phyloP scores from a whole-genome alignment of 1,284 basidiomycete genomes.

The Puccinia coronata region DNA sequence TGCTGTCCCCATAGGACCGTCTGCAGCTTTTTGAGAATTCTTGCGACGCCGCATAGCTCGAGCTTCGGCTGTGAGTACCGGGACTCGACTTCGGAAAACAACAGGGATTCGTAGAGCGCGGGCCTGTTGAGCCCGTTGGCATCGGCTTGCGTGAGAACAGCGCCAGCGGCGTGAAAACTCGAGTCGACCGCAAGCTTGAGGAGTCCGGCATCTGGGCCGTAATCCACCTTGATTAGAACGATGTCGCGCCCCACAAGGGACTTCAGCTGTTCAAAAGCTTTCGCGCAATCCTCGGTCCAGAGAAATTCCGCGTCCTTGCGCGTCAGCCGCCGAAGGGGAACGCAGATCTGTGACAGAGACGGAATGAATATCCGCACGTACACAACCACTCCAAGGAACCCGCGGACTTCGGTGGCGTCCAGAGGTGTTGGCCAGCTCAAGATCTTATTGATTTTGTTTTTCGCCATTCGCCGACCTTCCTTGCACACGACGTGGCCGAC shows the following conservation, averaged over 20 bases:
- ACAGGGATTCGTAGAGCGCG: neutral
- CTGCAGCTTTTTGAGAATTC: conserved; percentile 17
- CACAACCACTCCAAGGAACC: conserved; percentile 13
- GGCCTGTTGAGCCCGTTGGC: neutral
- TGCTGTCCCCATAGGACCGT: conserved; percentile 8
- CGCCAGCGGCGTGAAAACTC: neutral
- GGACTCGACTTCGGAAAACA: neutral
- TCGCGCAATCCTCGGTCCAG: neutral
- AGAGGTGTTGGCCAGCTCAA: neutral
- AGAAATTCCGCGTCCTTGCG: neutral
- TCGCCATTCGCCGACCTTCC: neutral
- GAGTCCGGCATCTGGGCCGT: conserved; percentile 1
- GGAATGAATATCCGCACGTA: conserved; percentile 32
- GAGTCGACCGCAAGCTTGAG: conserved; percentile 13
- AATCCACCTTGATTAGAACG: neutral
- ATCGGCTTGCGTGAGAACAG: neutral
- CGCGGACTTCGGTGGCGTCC: neutral
- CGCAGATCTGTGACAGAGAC: neutral
- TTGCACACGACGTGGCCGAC: conserved; percentile 7
- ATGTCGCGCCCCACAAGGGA: neutral
- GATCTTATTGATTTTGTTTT: conserved; percentile 20
- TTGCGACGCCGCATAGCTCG: neutral
- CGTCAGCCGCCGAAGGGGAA: neutral
- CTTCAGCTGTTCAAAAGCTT: neutral
- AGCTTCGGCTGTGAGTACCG: conserved; percentile 18